Base-by-base conservation (phyloP, 805 yeast species). In the Saccharomyces jurei region DNA sequence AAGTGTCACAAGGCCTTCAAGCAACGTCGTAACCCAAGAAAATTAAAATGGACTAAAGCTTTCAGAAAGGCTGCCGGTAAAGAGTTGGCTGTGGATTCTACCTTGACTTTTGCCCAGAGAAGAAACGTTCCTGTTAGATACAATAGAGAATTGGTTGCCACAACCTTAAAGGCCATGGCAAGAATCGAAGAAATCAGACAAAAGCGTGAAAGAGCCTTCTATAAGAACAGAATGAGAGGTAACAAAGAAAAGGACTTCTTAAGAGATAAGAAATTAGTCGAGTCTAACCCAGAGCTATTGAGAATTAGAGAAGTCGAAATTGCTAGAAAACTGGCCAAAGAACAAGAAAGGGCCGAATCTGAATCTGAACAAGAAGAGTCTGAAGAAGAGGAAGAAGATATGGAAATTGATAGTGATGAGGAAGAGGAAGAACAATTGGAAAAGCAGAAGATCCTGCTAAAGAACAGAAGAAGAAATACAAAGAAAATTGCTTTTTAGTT, bases 61-160 rank as follows among this genome's bases (percentile, higher is more conserved):
- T 94, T 94, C 81, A 84, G 99, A 77, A 94, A 94, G 73, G 96
- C 98, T 58, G 98, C 98, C 48, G 99, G 99, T 67, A 94, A 94
- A 73, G 99, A 94, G 71, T 81, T 94, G 79, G 97, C 96, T 26
- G 98, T 94, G 55, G 99, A 94, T 69, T 87, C 96, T 4, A 91
- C 99, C 4, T 80, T 94, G 67, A 88, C 98, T 0, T 94, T 94
- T 73, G 96, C 96, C 56, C 91, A 95, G 62, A 89, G 97, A 77
- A 88, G 99, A 79, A 91, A 94, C 71, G 94, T 94, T 49, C 99
- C 99, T 50, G 97, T 94, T 49, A 83, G 99, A 74, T 94, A 94
- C 75, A 92, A 94, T 77, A 84, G 99, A 78, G 97, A 94, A 67
- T 80, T 94, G 57, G 98, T 94, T 44, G 86, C 94, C 55, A 88